Evolutionary conservation across 2,329 filamentous ascomycete genomes (phyloP).

Genomic region (Nigrospora oryzae): DNA sequence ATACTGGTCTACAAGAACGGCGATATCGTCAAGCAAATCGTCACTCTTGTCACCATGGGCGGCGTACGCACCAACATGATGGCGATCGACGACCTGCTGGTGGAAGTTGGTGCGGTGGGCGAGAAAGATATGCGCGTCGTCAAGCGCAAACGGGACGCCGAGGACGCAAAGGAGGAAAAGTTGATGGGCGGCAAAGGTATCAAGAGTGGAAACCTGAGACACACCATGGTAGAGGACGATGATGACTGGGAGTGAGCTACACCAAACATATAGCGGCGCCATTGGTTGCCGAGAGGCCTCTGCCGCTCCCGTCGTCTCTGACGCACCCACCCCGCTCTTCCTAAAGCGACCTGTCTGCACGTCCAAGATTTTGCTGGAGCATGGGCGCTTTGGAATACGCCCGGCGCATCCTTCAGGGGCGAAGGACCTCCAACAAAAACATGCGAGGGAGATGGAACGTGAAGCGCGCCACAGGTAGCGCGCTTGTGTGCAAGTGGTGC

Average conservation of each 20-base stretch:
- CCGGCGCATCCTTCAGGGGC: too few species aligned
- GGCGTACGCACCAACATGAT: conserved; percentile 63
- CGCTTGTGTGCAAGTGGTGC: too few species aligned
- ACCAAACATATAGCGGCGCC: too few species aligned
- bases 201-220: conserved; percentile 39
- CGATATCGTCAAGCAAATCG: conserved; percentile 83
- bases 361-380: too few species aligned
- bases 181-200: conserved; percentile 41
- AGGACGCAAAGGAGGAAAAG: conserved; percentile 52
- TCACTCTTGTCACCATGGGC: conserved; percentile 75
- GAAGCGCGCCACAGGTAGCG: too few species aligned
- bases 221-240: conserved; percentile 38
- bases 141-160: conserved; percentile 49
- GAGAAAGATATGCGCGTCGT: conserved; percentile 70
- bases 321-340: too few species aligned
- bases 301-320: too few species aligned
- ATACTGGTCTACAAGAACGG: conserved; percentile 88
- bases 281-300: too few species aligned
- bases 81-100: conserved; percentile 72
- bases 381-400: too few species aligned
- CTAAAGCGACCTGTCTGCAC: too few species aligned
- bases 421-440: too few species aligned
- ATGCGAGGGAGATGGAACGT: too few species aligned
- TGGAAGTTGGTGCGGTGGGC: conserved; percentile 74
- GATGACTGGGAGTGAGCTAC: conserved; percentile 52